Evolutionary conservation across 1,284 basidiomycete genomes (phyloP).

Genomic region (Cryptococcus jaspeensis): DNA sequence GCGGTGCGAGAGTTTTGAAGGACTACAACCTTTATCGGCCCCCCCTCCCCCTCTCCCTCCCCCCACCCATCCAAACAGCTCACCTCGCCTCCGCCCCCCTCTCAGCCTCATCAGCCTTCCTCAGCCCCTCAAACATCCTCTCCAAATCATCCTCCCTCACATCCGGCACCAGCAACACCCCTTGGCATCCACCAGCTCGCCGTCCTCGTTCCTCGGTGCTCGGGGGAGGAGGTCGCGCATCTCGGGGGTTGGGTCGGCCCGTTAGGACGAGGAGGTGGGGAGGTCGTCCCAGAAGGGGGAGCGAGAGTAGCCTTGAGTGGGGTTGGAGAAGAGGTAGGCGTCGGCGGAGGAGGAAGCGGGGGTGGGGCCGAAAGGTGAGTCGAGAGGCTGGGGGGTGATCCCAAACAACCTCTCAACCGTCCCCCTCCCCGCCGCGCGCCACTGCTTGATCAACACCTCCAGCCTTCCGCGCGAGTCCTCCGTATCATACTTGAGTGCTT

Average conservation of each 20-base stretch:
- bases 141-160: constrained; percentile 8
- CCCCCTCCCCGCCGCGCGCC: constrained; percentile 44
- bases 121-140: background rate
- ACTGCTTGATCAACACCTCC: constrained; percentile 25
- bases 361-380: background rate
- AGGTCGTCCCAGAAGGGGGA: background rate
- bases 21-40: background rate
- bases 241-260: constrained; percentile 5
- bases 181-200: constrained; percentile 33
- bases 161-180: constrained; percentile 23
- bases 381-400: constrained; percentile 23
- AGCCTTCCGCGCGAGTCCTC: constrained; percentile 34
- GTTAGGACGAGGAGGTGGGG: background rate
- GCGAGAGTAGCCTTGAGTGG: background rate
- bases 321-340: no score
- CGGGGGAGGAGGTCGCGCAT: constrained; percentile 19
- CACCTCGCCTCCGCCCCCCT: background rate
- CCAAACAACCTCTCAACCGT: constrained; percentile 41
- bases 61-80: no score
- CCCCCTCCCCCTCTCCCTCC: background rate
- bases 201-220: constrained; percentile 23
- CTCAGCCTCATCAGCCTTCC: background rate
- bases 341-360: background rate
- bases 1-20: no score
- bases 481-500: constrained; percentile 33